Base-by-base conservation (phyloP, 371 early-diverging fungal species). In the Mucor saturninus region DNA sequence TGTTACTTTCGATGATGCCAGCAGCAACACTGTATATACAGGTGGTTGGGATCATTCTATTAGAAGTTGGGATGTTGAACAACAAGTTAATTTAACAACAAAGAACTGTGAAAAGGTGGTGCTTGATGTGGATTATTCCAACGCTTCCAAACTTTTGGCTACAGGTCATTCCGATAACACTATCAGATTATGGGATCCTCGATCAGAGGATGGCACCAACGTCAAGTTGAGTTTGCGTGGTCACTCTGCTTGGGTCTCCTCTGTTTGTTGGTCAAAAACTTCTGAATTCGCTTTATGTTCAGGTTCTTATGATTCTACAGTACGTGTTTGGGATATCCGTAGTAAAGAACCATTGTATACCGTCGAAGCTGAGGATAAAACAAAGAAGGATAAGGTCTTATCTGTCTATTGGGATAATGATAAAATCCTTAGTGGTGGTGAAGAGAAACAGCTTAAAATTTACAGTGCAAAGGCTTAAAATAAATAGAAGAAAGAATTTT, bases 1-100 rank as follows among this genome's bases (percentile, higher is more conserved):
- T n/a, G 86, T 94, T 5, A 65, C 67, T 30, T 92, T 90, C 73
- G 83, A 85, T 75, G 35, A n/a, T n/a, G 62, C 63, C 21, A 71
- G 81, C 29, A 64, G 79, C 50, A 80, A 84, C 54, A 78, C 75
- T 61, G 74, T 95, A 57, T 96, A 87, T 75, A 87, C 90, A 46
- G 96, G 93, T 73, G 95, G 97, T 56, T 91, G 91, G 90, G 98
- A 98, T 80, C 96, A 97, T 70, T 89, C 95, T 39, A 85, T 97
- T 42, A 84, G 96, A 54, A 74, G 86, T 5, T 98, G 98, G 97
- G 94, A 97, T 69, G 71, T 95, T 49, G 90, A 88, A 48, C 77
- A 85, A 42, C 86, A 86, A 56, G 83, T 87, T 42, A 93, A 93
- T 62, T 63, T 88, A 48, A 62, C 81, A 5, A 92, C 95, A 48